Base-by-base conservation (phyloP, 2,329 filamentous ascomycete species). In the Colletotrichum nymphaeae region DNA sequence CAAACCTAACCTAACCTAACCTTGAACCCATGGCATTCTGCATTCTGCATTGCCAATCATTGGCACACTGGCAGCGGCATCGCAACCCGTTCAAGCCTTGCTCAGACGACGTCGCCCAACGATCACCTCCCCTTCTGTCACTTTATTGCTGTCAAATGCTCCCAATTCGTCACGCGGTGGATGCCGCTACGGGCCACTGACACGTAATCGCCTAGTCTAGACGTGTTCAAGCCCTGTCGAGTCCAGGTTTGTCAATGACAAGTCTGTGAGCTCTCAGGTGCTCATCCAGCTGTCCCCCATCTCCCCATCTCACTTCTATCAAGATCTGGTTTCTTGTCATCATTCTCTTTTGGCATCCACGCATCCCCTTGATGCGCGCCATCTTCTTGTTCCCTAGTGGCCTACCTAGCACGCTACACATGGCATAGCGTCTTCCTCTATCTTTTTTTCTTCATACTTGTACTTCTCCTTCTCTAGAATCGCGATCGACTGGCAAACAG, bases 81-180 rank as follows among this genome's bases (percentile, higher is more conserved):
- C 59, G 52, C 59, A 42, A 60, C 66, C 42, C 42, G 42, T 49
- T 49, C 46, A 55, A 37, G 52, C 60, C 59, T 37, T 49, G 42
- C 52, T 30, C 46, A 53, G 26, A 53, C 22, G 26, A 69, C 46
- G 24, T 49, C 42, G 42, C 19, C 42, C 42, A 73, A 55, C 66
- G 53, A 65, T 73, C 70, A 62, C 55, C 32, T 65, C 67, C 60
- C 60, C 60, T 73, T 70, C 56, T 53, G 70, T 60, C 67, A 55
- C 26, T 70, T 62, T 53, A 32, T 52, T 66, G 56, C 46, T 70
- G 60, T 59, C 59, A 57, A 70, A 24, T 59, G 24, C 59, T 46
- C 60, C 59, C 53, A 70, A 62, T 73, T 69, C 70, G 70, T 73
- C 70, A 70, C 55, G 24, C 32, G 22, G 70, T 73, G 70, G 67